phyloP scores from a whole-genome alignment of 345 rosid species.

The Populus alba region DNA sequence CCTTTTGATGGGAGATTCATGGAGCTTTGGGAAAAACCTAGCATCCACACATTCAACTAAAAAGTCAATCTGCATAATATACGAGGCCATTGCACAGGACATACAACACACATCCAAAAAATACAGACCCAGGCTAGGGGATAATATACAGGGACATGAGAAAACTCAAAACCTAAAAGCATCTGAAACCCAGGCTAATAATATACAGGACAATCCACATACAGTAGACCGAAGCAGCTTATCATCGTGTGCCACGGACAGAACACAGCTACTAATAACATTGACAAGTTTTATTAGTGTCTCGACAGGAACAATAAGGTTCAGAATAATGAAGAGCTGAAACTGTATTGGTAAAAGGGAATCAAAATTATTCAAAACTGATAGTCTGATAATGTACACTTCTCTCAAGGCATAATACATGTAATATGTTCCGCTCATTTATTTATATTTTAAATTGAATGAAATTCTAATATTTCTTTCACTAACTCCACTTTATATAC shows the following conservation, averaged over 20 bases:
- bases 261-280: neutral
- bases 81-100: neutral
- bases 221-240: neutral
- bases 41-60: neutral
- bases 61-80: neutral
- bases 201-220: too few species aligned
- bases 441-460: constrained; percentile 29
- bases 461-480: constrained; percentile 20
- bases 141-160: neutral
- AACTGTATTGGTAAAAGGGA: neutral
- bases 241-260: neutral
- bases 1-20: neutral
- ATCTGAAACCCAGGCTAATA: neutral
- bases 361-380: constrained; percentile 55
- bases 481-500: constrained; percentile 47
- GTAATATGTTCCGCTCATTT: constrained; percentile 20
- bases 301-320: neutral
- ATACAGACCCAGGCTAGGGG: neutral
- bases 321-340: neutral
- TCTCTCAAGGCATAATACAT: constrained; percentile 30
- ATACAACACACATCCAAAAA: neutral
- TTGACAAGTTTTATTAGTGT: neutral
- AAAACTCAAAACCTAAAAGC: neutral
- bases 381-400: constrained; percentile 76
- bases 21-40: neutral